Evolutionary conservation across 1,139 yeast species (phyloP).

Genomic region (Saccharomycopsis crataegensis): DNA sequence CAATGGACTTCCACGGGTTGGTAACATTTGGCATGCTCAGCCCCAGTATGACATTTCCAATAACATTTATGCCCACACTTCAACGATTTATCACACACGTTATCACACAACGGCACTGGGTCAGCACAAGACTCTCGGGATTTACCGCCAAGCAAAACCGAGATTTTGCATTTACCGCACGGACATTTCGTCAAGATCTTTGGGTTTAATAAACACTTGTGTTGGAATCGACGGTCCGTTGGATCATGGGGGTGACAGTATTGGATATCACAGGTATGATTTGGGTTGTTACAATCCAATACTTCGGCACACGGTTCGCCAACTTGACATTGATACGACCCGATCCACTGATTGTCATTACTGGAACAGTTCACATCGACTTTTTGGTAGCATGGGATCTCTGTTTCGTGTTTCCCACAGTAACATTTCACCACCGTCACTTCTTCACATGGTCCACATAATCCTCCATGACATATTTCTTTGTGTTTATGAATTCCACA

Average conservation of each 20-base stretch:
- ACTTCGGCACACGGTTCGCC: slow-evolving; percentile 33
- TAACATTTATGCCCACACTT: slow-evolving; percentile 67
- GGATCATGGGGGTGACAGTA: slow-evolving; percentile 44
- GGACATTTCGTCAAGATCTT: slow-evolving; percentile 54
- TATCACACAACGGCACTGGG: slow-evolving; percentile 67
- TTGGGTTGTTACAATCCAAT: slow-evolving; percentile 63
- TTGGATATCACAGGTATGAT: slow-evolving; percentile 34
- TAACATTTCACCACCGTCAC: slow-evolving; percentile 49
- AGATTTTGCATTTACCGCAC: slow-evolving; percentile 55
- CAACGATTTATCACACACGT: slow-evolving; percentile 52
- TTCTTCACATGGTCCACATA: slow-evolving; percentile 67
- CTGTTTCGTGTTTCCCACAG: slow-evolving; percentile 53
- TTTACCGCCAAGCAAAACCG: slow-evolving; percentile 31
- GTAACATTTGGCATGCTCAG: slow-evolving; percentile 59
- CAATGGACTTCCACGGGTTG: slow-evolving; percentile 28
- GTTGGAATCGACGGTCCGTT: slow-evolving; percentile 25
- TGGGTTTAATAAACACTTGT: slow-evolving; percentile 61
- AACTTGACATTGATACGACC: slow-evolving; percentile 50
- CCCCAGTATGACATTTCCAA: slow-evolving; percentile 68
- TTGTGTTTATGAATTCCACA: slow-evolving; percentile 71
- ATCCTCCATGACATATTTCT: slow-evolving; percentile 58
- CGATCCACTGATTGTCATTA: slow-evolving; percentile 39
- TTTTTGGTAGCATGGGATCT: slow-evolving; percentile 44
- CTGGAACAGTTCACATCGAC: slow-evolving; percentile 22
- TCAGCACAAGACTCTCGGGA: slow-evolving; percentile 60